phyloP scores from a whole-genome alignment of 176 grass and related monocot species.

The Microstegium vimineum region DNA sequence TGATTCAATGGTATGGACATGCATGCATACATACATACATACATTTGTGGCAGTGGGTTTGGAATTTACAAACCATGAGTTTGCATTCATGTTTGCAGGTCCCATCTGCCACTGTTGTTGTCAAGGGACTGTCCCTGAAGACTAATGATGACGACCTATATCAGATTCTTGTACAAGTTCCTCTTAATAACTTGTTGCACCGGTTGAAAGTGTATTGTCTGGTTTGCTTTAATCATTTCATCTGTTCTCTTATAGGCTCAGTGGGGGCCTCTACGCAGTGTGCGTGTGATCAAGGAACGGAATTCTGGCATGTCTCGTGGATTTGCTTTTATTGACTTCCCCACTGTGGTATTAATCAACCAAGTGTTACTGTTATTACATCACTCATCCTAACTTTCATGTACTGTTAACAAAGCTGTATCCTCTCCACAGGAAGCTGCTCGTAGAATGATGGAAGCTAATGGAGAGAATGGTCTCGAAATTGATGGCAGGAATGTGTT shows the following conservation, averaged over 20 bases:
- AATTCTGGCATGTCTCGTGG: conserved; percentile 79
- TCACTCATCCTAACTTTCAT: conserved; percentile 3
- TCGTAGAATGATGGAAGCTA: conserved; percentile 71
- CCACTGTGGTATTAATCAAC: conserved; percentile 70
- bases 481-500: conserved; percentile 89
- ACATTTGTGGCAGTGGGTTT: not conserved
- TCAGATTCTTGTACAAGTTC: conserved; percentile 84
- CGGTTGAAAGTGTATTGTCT: conserved; percentile 54
- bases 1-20: conserved; percentile 64
- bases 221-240: conserved; percentile 48
- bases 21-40: not conserved
- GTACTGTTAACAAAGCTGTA: conserved; percentile 16
- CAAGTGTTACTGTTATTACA: conserved; percentile 21
- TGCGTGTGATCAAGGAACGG: conserved; percentile 92
- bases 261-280: conserved; percentile 92
- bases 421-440: conserved; percentile 73
- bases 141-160: conserved; percentile 91
- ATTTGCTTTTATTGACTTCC: conserved; percentile 99
- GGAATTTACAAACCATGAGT: not conserved
- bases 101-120: conserved; percentile 84
- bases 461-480: conserved; percentile 60
- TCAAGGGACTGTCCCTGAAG: conserved; percentile 81
- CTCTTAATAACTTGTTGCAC: conserved; percentile 48
- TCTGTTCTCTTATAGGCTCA: conserved; percentile 90
- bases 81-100: conserved; percentile 52